Base-by-base conservation (phyloP, 192 early-diverging fungal genomes). In the Coemansia sp. region DNA sequence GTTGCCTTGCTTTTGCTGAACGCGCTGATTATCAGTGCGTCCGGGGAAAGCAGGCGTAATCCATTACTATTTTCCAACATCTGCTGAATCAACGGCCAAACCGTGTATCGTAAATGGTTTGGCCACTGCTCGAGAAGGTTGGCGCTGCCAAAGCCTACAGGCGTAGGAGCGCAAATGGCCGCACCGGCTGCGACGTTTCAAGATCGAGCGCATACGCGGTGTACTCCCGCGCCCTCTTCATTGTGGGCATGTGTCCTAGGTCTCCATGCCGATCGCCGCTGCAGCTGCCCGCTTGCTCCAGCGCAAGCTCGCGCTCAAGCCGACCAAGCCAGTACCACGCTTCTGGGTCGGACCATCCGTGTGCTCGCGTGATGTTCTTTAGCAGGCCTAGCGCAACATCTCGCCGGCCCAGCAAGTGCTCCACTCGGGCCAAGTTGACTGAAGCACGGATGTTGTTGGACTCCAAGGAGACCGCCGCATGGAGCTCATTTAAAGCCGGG, bases 291-390 rank as follows among this genome's bases (percentile, higher is more conserved):
- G 40, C 37, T 15, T 65, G 55, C 43, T 70, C 68, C 29, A 56
- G 46, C 7, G 75, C 75, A 10, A 72, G 57, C 61, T 78, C 69
- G 17, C 65, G 63, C 53, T 78, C 75, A 33, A 78, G 53, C 11
- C 68, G 60, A 3, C 69, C 64, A n/a, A 78, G 65, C 75, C 63
- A 72, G 46, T 64, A 72, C 75, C 75, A 78, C 8, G 75, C 75
- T 39, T 78, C 75, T 8, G 75, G 75, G 17, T 78, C 69, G n/a
- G 63, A 71, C 75, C 75, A 78, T 6, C 75, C 75, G 21, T 78
- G 68, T 2, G 68, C 75, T 1, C 75, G 56, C 15, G 75, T 72
- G 26, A 68, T 52, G 53, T 68, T 78, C 50, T 71, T 78, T 18
- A 78, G 56, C 38, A 78, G 65, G 8, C 69, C 75, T 13, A 72